These are phyloP conservation scores for Halteria grandinella DNA, from an alignment of 73 alveolate genomes.

Conservation along the genomic window DNA sequence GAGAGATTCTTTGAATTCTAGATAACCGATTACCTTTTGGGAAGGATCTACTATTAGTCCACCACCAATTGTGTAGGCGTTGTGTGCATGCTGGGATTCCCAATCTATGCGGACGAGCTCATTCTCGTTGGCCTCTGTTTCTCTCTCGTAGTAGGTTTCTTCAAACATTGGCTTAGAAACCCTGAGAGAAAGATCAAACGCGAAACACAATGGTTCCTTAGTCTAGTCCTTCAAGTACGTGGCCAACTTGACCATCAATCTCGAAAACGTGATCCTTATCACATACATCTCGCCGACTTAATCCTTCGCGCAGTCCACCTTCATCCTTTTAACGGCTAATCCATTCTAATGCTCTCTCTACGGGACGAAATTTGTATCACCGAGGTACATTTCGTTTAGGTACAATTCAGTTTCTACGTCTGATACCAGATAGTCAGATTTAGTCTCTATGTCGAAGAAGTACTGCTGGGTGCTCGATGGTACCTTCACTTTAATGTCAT, in stretches of 20 bases:
- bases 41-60: constrained; percentile 7
- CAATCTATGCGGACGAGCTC: constrained; percentile 35
- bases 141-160: not conserved
- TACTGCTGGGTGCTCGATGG: not conserved
- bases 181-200: constrained; percentile 31
- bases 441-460: constrained; percentile 33
- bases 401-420: not conserved
- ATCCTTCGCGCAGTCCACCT: too few relatives aligned
- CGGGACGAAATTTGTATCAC: too few relatives aligned
- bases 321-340: too few relatives aligned
- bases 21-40: not conserved
- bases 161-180: not conserved
- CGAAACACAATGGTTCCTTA: not conserved
- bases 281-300: too few relatives aligned
- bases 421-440: not conserved
- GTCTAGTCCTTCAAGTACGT: too few relatives aligned
- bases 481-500: not conserved
- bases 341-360: too few relatives aligned
- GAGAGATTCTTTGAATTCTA: constrained; percentile 23
- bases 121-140: constrained; percentile 32
- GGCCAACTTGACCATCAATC: too few relatives aligned
- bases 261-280: too few relatives aligned
- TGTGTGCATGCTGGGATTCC: not conserved
- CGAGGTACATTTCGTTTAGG: too few relatives aligned
- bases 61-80: too few relatives aligned